These are phyloP conservation scores for Claviceps quebecensis DNA, from an alignment of 2,329 filamentous ascomycete genomes.

Conservation along the genomic window DNA sequence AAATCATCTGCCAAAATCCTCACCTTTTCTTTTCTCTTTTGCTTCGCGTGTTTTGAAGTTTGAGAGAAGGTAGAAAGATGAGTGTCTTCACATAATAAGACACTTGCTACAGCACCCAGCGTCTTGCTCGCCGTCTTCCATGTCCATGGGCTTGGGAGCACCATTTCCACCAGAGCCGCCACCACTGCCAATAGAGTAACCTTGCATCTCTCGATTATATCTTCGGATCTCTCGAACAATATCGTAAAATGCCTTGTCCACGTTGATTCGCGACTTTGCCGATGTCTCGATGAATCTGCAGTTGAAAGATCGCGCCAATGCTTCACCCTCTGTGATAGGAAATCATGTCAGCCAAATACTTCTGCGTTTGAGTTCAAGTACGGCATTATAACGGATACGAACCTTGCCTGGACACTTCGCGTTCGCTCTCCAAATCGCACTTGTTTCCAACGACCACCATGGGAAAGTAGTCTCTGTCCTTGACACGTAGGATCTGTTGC, in stretches of 20 bases:
- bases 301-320: conserved; percentile 70
- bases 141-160: conserved; percentile 61
- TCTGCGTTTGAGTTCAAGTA: neutral
- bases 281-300: conserved; percentile 99
- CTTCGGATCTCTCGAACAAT: conserved; percentile 94
- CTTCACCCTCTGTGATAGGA: conserved; percentile 61
- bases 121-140: conserved; percentile 53
- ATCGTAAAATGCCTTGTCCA: conserved; percentile 97
- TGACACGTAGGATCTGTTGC: conserved; percentile 94
- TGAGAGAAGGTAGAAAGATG: neutral
- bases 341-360: neutral
- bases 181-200: conserved; percentile 60
- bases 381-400: conserved; percentile 19
- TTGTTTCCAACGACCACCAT: conserved; percentile 99
- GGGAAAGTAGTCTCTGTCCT: conserved; percentile 99
- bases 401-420: conserved; percentile 88
- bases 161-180: conserved; percentile 46
- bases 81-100: conserved; percentile 59
- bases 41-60: neutral
- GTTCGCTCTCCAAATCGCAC: conserved; percentile 89
- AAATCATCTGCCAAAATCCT: neutral
- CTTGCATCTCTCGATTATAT: conserved; percentile 97
- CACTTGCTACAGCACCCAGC: conserved; percentile 76
- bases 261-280: conserved; percentile 93
- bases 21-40: neutral